Evolutionary conservation across 225 moss, liverwort and hornwort species (phyloP), one percentile per base, ranked within the genome.

Genomic region (Thuidium tamariscinum): DNA sequence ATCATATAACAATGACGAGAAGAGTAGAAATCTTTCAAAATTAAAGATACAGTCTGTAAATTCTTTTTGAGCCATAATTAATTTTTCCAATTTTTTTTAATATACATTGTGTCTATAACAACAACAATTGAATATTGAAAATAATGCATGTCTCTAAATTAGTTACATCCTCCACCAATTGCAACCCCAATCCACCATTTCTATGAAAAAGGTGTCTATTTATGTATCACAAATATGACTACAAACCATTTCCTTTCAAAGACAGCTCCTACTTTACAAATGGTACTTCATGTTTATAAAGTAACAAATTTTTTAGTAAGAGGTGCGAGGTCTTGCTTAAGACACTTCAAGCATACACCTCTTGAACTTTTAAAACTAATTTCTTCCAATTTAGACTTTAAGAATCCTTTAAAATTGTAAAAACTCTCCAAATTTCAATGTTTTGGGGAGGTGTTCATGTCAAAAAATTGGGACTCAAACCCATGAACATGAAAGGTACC

Each of bases 131-230:
- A 69, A 41, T 7, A 25, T 4, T 3, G 13, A 25, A 37, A 25
- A 39, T 1, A 39, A 14, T 4, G 15, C 2, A 7, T 13, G 3
- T 68, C 7, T 37, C 6, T 36, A 7, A 22, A 1, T 5, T 65
- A 18, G 18, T 10, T 18, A n/a, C 19, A 5, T 0, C 65, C 10
- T 65, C 10, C 11, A 20, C 11, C 5, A 10, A n/a, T 20, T 2
- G 3, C n/a, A 2, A 3, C 4, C 1, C 8, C 5, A 10, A 1
- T 1, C 6, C 2, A 2, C 22, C 6, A 10, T n/a, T 37, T 67
- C 0, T 67, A 0, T 36, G 3, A 67, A 37, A 67, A 12, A 22
- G 2, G 22, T 67, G 12, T 37, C 4, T 0, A 22, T 7, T 12
- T 1, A 7, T 22, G 7, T 67, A 7, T 67, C 22, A 37, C 13